A percentile compares a stretch with the other conserved stretches of the same genome.
Conservation (phyloP, 495 filamentous ascomycete genomes). For the Penicillium ochrochloron region DNA sequence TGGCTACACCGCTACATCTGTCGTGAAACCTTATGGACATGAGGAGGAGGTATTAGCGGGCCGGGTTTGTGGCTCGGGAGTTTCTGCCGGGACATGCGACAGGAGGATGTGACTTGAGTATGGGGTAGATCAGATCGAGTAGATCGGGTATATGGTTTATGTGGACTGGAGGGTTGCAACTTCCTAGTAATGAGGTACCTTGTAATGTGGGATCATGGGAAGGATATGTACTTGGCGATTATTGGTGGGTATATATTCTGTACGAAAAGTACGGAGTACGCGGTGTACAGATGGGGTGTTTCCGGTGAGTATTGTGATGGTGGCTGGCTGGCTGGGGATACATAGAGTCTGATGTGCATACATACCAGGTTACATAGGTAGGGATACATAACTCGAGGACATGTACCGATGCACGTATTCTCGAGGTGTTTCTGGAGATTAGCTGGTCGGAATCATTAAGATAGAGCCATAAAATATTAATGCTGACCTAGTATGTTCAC, state of each 20-base stretch:
- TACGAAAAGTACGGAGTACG: neutral
- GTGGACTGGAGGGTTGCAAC: neutral
- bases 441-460: neutral
- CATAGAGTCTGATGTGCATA: neutral
- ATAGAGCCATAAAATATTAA: neutral
- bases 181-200: neutral
- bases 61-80: neutral
- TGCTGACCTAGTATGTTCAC: neutral
- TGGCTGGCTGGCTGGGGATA: slow-evolving; percentile 1
- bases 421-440: neutral
- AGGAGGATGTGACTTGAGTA: neutral
- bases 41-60: neutral
- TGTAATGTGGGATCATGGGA: neutral
- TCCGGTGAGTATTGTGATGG: slow-evolving; percentile 3
- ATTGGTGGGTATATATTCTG: neutral
- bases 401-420: neutral
- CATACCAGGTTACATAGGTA: neutral
- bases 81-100: neutral
- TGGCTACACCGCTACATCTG: slow-evolving; percentile 7
- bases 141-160: neutral
- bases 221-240: neutral
- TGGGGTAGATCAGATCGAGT: slow-evolving; percentile 4
- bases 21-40: neutral
- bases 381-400: neutral
- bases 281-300: slow-evolving; percentile 1